phyloP scores from a whole-genome alignment of 805 yeast genomes.

The Torulaspora indica region DNA sequence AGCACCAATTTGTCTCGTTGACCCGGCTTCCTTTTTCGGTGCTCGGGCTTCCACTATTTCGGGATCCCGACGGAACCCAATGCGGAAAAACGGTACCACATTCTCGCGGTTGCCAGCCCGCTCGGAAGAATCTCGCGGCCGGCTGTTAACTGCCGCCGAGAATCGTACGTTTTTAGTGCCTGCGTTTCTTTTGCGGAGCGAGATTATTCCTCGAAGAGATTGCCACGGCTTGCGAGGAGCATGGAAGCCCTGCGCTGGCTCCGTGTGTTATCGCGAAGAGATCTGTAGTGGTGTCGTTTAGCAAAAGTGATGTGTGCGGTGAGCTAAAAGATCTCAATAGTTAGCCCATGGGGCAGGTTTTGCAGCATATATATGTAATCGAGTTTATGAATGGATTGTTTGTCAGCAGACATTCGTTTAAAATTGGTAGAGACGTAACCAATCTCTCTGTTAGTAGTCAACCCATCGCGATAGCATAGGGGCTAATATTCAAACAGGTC shows the following conservation, averaged over 20 bases:
- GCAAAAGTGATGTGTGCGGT: not conserved
- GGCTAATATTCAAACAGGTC: slow-evolving; percentile 5
- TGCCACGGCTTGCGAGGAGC: not conserved
- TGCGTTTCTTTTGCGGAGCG: slow-evolving; percentile 6
- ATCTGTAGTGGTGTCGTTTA: not conserved
- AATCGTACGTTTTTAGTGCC: not conserved
- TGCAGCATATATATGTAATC: slow-evolving; percentile 2
- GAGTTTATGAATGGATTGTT: slow-evolving; percentile 2
- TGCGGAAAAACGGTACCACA: not conserved
- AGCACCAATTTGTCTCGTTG: too few relatives aligned
- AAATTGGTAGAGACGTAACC: not conserved
- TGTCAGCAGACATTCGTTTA: slow-evolving; percentile 5
- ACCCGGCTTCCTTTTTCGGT: too few relatives aligned
- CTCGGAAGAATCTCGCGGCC: too few relatives aligned
- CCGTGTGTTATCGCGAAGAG: not conserved
- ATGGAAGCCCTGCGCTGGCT: too few relatives aligned
- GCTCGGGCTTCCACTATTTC: not conserved
- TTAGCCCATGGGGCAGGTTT: not conserved
- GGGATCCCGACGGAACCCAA: not conserved
- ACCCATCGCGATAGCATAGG: slow-evolving; percentile 1
- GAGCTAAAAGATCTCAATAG: not conserved
- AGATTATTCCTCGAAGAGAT: slow-evolving; percentile 1
- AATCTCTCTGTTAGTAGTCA: slow-evolving; percentile 2
- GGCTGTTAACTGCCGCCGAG: too few relatives aligned
- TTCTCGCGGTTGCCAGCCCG: not conserved